A percentile compares a stretch with the other conserved stretches of the same genome.
phyloP scores from a whole-genome alignment of 164 flowering plant species.

The Vitis labrusca region DNA sequence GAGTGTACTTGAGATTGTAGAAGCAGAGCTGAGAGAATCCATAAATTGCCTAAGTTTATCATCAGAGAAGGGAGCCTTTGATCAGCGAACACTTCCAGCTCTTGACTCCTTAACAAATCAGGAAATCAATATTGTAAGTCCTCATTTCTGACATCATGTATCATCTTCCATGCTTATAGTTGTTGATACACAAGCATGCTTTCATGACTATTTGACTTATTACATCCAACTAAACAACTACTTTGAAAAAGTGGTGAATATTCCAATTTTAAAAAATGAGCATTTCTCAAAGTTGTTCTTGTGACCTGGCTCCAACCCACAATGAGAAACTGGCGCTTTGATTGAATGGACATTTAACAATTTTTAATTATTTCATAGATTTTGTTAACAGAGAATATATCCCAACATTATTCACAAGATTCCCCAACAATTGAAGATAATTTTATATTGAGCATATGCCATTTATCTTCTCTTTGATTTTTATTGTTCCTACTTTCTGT shows the following conservation, averaged over 20 bases:
- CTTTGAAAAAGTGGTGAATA: too few species aligned
- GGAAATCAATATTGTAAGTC: conserved; percentile 46
- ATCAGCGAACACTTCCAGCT: conserved; percentile 27
- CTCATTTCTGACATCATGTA: not conserved
- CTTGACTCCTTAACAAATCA: conserved; percentile 20
- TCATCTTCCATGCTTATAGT: not conserved
- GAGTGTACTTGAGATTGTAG: conserved; percentile 81
- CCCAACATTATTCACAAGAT: too few species aligned
- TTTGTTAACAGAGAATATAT: too few species aligned
- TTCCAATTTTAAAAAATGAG: too few species aligned
- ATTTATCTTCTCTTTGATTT: not conserved
- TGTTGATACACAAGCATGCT: not conserved
- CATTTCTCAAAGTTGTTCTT: too few species aligned
- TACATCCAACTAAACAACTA: too few species aligned
- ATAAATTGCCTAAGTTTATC: conserved; percentile 15
- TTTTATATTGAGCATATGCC: not conserved
- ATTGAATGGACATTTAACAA: not conserved
- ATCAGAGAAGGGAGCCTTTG: conserved; percentile 18
- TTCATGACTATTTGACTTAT: too few species aligned
- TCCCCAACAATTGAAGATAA: too few species aligned
- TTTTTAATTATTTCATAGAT: too few species aligned
- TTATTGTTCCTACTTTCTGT: not conserved
- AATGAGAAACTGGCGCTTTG: not conserved
- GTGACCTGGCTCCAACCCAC: too few species aligned
- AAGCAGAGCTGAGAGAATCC: conserved; percentile 54